Base-by-base conservation (phyloP, 805 yeast genomes). In the Myxozyma udenii region DNA sequence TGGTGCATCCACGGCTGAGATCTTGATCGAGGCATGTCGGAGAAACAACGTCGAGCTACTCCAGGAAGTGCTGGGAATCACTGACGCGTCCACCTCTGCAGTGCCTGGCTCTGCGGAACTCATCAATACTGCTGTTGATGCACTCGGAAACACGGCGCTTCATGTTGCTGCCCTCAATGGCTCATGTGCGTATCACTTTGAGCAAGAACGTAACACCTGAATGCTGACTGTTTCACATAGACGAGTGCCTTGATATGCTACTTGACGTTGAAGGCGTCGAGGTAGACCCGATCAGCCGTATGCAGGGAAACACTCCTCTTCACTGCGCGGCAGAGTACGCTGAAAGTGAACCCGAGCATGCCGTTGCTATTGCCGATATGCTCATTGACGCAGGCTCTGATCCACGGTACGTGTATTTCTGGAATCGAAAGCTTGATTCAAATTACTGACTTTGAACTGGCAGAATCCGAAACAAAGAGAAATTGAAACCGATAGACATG, bases 341-440 rank as follows among this genome's bases (percentile, higher is more conserved):
- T 12, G 73, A 74, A 41, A 82, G 80, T 23, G 96, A 91, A 64
- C 87, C 93, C 0, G 96, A 87, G 53, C 89, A 85, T 67, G 96
- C 95, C 0, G 71, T 75, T 22, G 87, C 83, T 60, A 74, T 89
- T 30, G 80, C 83, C 11, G 95, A 87, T 63, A 85, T 84, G 66
- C 76, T 93, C 56, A 72, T 93, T 37, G 96, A 90, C 63, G 95
- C 95, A 25, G 98, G 98, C 2, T 83, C 93, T 1, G 93, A 90
- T 68, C 87, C 95, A 2, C 74, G 66, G 60, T 62, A 14, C 14
- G 61, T 48, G 23, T 2, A 1, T 4, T 39, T 37, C 33, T 4
- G 14, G 33, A 28, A 28, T 28, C 33, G 9, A 28, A 9, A 28
- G 33, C 12, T 12, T 35, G 21, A 35, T 7, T 7, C 36, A 32